A percentile compares a stretch with the other conserved stretches of the same genome.
phyloP scores from a whole-genome alignment of 306 rosid genomes.

The Cicer pinnatifidum region DNA sequence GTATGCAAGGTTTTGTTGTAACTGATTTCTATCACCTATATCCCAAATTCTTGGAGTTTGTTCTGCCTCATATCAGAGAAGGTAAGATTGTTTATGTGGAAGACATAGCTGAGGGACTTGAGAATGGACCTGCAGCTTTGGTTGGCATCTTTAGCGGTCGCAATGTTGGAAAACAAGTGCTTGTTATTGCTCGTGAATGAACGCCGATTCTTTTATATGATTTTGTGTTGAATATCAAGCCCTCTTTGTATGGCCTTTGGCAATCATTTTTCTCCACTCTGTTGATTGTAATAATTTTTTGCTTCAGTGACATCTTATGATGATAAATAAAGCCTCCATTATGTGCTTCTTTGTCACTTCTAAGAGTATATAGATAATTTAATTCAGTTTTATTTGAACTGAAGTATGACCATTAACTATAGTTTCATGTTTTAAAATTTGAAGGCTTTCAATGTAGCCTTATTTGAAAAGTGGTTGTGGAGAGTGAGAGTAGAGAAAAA shows the following conservation, averaged over 20 bases:
- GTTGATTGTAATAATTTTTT: conserved; percentile 19
- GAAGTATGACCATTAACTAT: not conserved
- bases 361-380: not conserved
- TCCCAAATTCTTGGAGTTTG: conserved; percentile 35
- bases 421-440: not conserved
- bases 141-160: conserved; percentile 48
- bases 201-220: not conserved
- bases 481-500: too few species aligned
- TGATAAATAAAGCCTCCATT: not conserved
- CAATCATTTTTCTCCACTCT: not conserved
- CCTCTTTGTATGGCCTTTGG: not conserved
- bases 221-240: not conserved
- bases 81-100: conserved; percentile 44
- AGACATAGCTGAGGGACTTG: conserved; percentile 47
- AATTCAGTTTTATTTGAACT: not conserved
- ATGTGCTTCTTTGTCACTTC: conserved; percentile 3
- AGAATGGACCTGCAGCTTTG: conserved; percentile 44
- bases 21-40: conserved; percentile 44
- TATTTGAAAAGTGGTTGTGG: too few species aligned
- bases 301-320: conserved; percentile 8
- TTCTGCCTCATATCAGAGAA: conserved; percentile 44
- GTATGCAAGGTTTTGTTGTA: conserved; percentile 35
- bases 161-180: conserved; percentile 44
- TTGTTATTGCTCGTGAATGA: conserved; percentile 35
- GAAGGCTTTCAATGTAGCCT: too few species aligned